phyloP scores from a whole-genome alignment of 345 rosid genomes.

The Gossypium australe region DNA sequence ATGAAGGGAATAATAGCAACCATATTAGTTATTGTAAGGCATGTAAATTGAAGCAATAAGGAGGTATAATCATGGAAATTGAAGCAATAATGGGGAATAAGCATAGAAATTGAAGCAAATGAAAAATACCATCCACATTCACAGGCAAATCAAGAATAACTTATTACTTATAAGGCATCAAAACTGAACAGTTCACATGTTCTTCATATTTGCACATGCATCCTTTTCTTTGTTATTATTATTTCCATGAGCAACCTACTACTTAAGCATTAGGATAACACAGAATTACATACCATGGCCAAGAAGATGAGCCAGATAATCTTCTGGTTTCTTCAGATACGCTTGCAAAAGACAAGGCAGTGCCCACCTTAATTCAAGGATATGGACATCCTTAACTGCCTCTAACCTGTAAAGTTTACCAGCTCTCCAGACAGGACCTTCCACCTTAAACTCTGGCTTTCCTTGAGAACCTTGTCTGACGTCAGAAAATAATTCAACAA shows the following conservation, averaged over 20 bases:
- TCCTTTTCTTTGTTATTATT: background rate
- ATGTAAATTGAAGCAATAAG: background rate
- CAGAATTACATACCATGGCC: slow-evolving; percentile 69
- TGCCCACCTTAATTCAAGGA: slow-evolving; percentile 79
- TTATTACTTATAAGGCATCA: background rate
- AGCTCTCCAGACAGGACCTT: slow-evolving; percentile 75
- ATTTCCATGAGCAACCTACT: background rate
- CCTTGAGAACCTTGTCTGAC: slow-evolving; percentile 60
- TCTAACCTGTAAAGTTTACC: slow-evolving; percentile 74
- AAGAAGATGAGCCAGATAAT: slow-evolving; percentile 85
- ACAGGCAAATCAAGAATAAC: background rate
- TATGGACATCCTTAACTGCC: slow-evolving; percentile 89
- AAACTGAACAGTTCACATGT: background rate
- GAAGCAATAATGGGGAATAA: background rate
- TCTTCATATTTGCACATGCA: background rate
- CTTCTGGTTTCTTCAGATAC: slow-evolving; percentile 90
- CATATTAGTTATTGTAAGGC: background rate
- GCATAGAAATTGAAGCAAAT: slow-evolving; percentile 3
- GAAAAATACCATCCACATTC: background rate
- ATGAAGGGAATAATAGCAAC: background rate
- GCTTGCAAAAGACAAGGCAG: slow-evolving; percentile 84
- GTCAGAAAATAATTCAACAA: slow-evolving; percentile 61
- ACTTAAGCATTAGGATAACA: slow-evolving; percentile 2
- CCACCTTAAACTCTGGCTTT: slow-evolving; percentile 48
- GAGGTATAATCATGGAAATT: background rate